Base-by-base conservation (phyloP, 345 rosid species). In the Gossypium arboreum region DNA sequence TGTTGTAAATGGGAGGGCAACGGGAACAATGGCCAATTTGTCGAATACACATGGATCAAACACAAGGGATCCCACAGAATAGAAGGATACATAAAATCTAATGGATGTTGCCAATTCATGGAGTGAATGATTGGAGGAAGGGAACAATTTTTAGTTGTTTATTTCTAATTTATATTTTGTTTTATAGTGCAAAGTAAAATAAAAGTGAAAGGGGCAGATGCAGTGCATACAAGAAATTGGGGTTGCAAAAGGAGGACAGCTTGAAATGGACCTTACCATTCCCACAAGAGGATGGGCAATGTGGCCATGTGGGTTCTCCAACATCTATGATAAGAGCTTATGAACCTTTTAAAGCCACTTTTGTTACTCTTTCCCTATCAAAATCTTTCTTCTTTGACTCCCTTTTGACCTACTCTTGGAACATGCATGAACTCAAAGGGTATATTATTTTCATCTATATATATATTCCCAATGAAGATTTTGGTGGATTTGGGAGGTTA, bases 261-360 rank as follows among this genome's bases (percentile, higher is more conserved):
- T 84, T 81, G 78, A 84, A 83, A 83, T 82, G 92, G 95, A 80
- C 81, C 90, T 85, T 25, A 64, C 76, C 62, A 73, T 82, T 88
- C 86, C 74, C 82, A 65, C 69, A 84, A 78, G 84, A 83, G 51
- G 72, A 85, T 83, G 80, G 80, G 82, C 77, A 74, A 67, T 77
- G 92, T 20, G 80, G 83, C 79, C 73, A 67, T 77, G 92, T 81
- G 89, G 90, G 91, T 77, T 83, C 84, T 79, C 69, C 84, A 72
- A 71, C 79, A 44, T 71, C 79, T 79, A 68, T 72, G 75, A 81
- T 57, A 69, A 52, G 73, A 74, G 75, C 75, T 25, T 61, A 45
- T 76, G 78, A 77, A 72, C 73, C 18, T 74, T 62, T 72, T 60
- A 54, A 76, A 76, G 70, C 75, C 74, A 81, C 74, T 79, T 77